Evolutionary conservation across 306 rosid genomes (phyloP), one percentile per base, ranked within the genome.

Genomic region (Canavalia gladiata): DNA sequence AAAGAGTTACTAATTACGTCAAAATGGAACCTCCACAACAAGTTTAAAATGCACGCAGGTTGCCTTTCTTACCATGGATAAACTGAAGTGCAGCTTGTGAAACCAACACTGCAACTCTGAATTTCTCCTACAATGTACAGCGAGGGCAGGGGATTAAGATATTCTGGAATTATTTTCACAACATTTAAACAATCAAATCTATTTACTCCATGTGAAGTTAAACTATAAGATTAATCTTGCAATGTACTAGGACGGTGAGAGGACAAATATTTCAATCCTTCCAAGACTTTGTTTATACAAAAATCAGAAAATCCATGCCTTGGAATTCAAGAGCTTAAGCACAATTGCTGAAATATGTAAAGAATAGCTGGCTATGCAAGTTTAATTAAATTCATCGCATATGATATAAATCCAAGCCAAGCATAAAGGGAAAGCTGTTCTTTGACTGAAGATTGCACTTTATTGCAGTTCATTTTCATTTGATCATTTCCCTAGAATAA

Each of bases 11-110:
- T 74, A 71, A 83, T 75, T 39, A 57, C 7, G 31, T 56, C 56
- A 49, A 74, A 12, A 18, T 10, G 46, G 64, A 76, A 43, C 34
- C 34, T 28, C 54, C 4, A 10, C 42, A 77, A 47, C 52, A 65
- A 81, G 35, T 13, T 5, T 34, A 50, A 65, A 37, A 82, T 39
- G 18, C 3, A 8, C 47, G 66, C 37, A 64, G 39, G 64, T 81
- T 77, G 74, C 79, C 35, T 72, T 50, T 46, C 89, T 85, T 85
- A 93, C 99, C 98, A 58, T 93, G 90, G 77, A 95, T 93, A 86
- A 95, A 95, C 85, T 95, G 98, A 69, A 95, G 99, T 10, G 99
- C 99, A 72, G 99, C 99, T 91, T 95, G 98, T 43, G 99, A 95
- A 81, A 95, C 99, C 91, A 95, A 86, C 84, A 95, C 95, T 70